Evolutionary conservation across 345 rosid species (phyloP).

Genomic region (Populus pruinosa): DNA sequence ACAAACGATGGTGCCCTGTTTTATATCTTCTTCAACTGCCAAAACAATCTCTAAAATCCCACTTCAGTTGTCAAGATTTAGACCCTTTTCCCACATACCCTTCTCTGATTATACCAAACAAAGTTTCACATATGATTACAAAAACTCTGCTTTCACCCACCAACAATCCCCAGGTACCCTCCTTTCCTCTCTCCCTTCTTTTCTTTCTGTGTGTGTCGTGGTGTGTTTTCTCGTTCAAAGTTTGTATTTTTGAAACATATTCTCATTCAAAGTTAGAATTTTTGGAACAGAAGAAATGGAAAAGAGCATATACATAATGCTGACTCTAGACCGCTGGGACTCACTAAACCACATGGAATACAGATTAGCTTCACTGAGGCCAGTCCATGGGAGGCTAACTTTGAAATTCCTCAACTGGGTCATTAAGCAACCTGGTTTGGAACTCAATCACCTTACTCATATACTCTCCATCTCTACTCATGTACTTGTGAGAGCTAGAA

Average conservation of each 20-base stretch:
- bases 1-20: slow-evolving; percentile 3
- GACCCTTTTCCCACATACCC: slow-evolving; percentile 23
- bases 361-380: slow-evolving; percentile 59
- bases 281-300: slow-evolving; percentile 47
- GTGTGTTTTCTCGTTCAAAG: not conserved
- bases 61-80: slow-evolving; percentile 19
- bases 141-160: slow-evolving; percentile 12
- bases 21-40: slow-evolving; percentile 25
- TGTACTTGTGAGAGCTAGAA: slow-evolving; percentile 76
- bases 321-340: slow-evolving; percentile 82
- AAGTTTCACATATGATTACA: slow-evolving; percentile 20
- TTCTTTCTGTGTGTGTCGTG: not conserved
- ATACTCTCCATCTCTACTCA: slow-evolving; percentile 58
- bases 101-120: slow-evolving; percentile 21
- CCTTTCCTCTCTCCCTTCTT: not conserved
- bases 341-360: slow-evolving; percentile 83
- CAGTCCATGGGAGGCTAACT: slow-evolving; percentile 85
- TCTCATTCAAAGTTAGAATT: not conserved
- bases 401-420: slow-evolving; percentile 77
- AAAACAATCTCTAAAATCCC: slow-evolving; percentile 19
- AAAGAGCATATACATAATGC: slow-evolving; percentile 65
- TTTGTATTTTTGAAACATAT: slow-evolving; percentile 11
- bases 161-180: slow-evolving; percentile 31
- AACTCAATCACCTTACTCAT: slow-evolving; percentile 51
- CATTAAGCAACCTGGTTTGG: slow-evolving; percentile 63